These are phyloP conservation scores for Tausonia pullulans DNA, from an alignment of 1,284 basidiomycete genomes.

Conservation along the genomic window DNA sequence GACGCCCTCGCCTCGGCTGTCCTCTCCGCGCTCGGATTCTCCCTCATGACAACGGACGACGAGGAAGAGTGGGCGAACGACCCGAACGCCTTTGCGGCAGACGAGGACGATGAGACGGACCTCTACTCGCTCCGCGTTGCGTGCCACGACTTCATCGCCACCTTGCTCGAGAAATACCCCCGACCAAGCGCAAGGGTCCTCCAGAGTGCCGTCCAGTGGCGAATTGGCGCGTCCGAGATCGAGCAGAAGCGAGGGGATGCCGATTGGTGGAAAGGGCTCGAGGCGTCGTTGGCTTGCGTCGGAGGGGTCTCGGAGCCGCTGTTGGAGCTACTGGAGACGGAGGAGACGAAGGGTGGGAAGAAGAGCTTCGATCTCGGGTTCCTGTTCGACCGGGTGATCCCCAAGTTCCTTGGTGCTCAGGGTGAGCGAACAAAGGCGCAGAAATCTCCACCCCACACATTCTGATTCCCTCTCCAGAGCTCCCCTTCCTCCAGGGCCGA, in stretches of 20 bases:
- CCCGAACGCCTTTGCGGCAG: constrained; percentile 81
- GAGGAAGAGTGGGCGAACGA: constrained; percentile 84
- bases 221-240: constrained; percentile 26
- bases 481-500: constrained; percentile 84
- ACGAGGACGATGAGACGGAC: constrained; percentile 86
- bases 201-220: constrained; percentile 46
- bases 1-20: constrained; percentile 45
- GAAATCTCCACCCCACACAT: background rate
- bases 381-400: constrained; percentile 66
- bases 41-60: constrained; percentile 81
- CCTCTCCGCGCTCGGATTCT: constrained; percentile 53
- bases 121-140: constrained; percentile 71
- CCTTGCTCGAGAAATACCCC: constrained; percentile 57
- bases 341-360: constrained; percentile 45
- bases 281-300: constrained; percentile 71
- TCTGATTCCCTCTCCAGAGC: constrained; percentile 40
- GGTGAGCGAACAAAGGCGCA: constrained; percentile 37
- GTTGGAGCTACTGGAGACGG: constrained; percentile 62
- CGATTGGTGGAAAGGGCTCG: constrained; percentile 67
- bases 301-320: constrained; percentile 72
- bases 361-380: constrained; percentile 64
- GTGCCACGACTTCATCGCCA: constrained; percentile 67
- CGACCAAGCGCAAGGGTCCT: constrained; percentile 48
- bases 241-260: constrained; percentile 24
- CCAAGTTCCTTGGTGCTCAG: constrained; percentile 55